Percentiles rank a stretch among this genome's conserved stretches.
These are phyloP conservation scores for Pythium oligandrum DNA, from an alignment of 352 stramenopile species.

Conservation along the genomic window DNA sequence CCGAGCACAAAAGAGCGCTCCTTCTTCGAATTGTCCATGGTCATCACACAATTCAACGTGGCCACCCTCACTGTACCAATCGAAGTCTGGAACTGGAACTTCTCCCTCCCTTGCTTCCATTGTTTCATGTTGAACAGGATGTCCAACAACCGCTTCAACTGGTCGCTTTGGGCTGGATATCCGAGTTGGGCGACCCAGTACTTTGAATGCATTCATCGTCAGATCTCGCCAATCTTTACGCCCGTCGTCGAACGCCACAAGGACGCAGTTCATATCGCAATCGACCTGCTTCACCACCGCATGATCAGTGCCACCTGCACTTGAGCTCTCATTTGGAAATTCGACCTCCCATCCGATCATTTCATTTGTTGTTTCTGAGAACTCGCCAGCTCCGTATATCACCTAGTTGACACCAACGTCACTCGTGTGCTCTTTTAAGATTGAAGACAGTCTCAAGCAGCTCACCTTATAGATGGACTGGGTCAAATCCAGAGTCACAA, in stretches of 20 bases:
- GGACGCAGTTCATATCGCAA: slow-evolving; percentile 44
- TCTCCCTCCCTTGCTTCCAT: no score
- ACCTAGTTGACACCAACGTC: slow-evolving; percentile 16
- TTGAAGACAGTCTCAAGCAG: neutral
- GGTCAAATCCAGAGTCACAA: slow-evolving; percentile 27
- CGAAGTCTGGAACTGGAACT: slow-evolving; percentile 19
- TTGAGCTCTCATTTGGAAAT: slow-evolving; percentile 5
- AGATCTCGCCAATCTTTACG: slow-evolving; percentile 56
- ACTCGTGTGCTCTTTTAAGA: no score
- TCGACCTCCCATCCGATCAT: slow-evolving; percentile 51
- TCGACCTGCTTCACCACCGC: slow-evolving; percentile 48
- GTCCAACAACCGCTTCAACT: no score
- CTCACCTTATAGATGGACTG: slow-evolving; percentile 30
- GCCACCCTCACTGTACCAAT: slow-evolving; percentile 49
- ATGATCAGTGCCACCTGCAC: slow-evolving; percentile 7
- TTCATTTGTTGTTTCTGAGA: slow-evolving; percentile 18
- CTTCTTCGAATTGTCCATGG: slow-evolving; percentile 34
- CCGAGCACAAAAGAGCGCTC: slow-evolving; percentile 41
- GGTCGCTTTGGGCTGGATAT: no score
- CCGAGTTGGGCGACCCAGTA: slow-evolving; percentile 1
- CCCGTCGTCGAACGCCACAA: slow-evolving; percentile 36
- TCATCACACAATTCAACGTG: slow-evolving; percentile 44
- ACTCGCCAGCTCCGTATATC: slow-evolving; percentile 36
- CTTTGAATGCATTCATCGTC: slow-evolving; percentile 36
- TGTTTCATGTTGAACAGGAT: no score